Conservation (phyloP, 805 yeast species). For the Brettanomyces naardenensis region DNA sequence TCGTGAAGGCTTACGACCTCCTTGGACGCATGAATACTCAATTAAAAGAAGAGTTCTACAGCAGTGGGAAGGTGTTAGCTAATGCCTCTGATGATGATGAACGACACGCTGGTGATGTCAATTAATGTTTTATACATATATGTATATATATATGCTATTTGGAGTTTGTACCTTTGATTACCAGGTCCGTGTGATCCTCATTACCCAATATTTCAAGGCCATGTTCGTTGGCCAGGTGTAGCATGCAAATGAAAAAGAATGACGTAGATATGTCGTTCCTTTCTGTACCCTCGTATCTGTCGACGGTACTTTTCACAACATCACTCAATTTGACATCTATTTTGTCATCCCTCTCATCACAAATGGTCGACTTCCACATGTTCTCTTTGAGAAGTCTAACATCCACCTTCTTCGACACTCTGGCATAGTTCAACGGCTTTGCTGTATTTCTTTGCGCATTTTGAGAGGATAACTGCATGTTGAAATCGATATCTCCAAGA, state of each 20-base stretch:
- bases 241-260: conserved; percentile 73
- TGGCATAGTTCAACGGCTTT: conserved; percentile 42
- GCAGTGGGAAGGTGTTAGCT: conserved; percentile 17
- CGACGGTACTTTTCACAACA: conserved; percentile 18
- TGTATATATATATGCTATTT: no score
- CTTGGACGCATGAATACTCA: conserved; percentile 1
- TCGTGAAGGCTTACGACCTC: neutral
- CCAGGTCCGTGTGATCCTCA: conserved; percentile 20
- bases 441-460: neutral
- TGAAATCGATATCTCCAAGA: conserved; percentile 8
- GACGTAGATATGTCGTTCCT: conserved; percentile 71
- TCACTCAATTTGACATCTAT: conserved; percentile 13
- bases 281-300: conserved; percentile 48
- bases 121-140: neutral
- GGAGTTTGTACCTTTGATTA: conserved; percentile 6
- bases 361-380: conserved; percentile 51
- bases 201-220: conserved; percentile 52
- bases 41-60: conserved; percentile 21
- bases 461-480: conserved; percentile 8
- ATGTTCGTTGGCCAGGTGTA: conserved; percentile 83
- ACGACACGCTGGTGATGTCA: neutral
- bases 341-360: conserved; percentile 6
- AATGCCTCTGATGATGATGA: conserved; percentile 9
- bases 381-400: conserved; percentile 66
- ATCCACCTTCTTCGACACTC: conserved; percentile 73